These are phyloP conservation scores for Amanita pallidorosea DNA, from an alignment of 768 basidiomycete species.

Conservation along the genomic window DNA sequence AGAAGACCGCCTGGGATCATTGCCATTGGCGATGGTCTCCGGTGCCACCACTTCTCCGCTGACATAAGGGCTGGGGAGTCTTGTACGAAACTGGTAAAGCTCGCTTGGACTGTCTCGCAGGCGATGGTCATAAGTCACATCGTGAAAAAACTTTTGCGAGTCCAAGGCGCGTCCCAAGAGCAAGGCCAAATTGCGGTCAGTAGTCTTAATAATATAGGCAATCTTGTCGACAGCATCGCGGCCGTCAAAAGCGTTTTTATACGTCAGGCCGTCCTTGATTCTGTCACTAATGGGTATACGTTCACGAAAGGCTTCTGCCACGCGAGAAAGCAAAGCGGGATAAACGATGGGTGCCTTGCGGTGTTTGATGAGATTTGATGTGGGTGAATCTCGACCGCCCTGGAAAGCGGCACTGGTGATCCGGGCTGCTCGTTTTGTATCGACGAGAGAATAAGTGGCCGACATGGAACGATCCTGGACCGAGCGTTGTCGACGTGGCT, in stretches of 20 bases:
- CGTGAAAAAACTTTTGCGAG: conserved; percentile 98
- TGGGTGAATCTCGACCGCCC: conserved; percentile 31
- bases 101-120: conserved; percentile 81
- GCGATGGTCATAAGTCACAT: conserved; percentile 97
- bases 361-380: conserved; percentile 25
- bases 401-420: conserved; percentile 20
- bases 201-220: conserved; percentile 96
- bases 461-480: conserved; percentile 67
- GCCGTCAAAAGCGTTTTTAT: conserved; percentile 94
- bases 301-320: conserved; percentile 87
- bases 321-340: conserved; percentile 91
- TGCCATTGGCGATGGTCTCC: conserved; percentile 54
- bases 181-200: conserved; percentile 90
- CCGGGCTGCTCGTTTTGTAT: conserved; percentile 23
- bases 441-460: conserved; percentile 40
- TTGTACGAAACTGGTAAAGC: conserved; percentile 87
- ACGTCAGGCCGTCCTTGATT: conserved; percentile 90
- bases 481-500: conserved; percentile 47
- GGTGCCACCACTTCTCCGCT: conserved; percentile 75
- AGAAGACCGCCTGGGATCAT: conserved; percentile 9
- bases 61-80: conserved; percentile 76
- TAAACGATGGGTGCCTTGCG: conserved; percentile 74
- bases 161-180: conserved; percentile 93
- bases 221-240: conserved; percentile 96
- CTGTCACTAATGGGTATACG: conserved; percentile 70